Percentiles rank a stretch among this genome's conserved stretches.
Conservation (phyloP, 352 stramenopile species). For the Globisporangium abappressorium region DNA sequence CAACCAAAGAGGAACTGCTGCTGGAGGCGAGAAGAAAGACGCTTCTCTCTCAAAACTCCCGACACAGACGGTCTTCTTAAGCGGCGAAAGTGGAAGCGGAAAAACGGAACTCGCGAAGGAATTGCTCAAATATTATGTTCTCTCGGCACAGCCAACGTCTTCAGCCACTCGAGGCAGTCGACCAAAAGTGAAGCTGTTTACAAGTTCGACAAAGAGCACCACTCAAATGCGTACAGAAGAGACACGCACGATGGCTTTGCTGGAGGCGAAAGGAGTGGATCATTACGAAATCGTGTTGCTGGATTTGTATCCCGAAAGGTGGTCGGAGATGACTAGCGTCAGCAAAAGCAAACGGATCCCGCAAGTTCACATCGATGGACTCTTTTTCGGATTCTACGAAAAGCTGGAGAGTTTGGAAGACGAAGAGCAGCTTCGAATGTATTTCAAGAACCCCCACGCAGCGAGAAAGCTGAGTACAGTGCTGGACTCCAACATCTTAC, state of each 20-base stretch:
- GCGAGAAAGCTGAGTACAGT: conserved; percentile 58
- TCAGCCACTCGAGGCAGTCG: conserved; percentile 12
- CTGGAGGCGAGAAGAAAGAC: conserved; percentile 1
- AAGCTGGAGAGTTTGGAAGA: conserved; percentile 74
- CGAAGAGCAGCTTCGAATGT: conserved; percentile 77
- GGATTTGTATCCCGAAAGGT: conserved; percentile 59
- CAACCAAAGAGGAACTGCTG: background rate
- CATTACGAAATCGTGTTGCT: conserved; percentile 71
- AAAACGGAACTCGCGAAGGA: conserved; percentile 81
- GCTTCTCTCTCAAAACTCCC: background rate
- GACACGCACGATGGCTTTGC: conserved; percentile 59
- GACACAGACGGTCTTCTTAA: conserved; percentile 42
- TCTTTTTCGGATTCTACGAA: conserved; percentile 83
- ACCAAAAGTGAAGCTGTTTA: conserved; percentile 62
- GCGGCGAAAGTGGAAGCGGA: conserved; percentile 67
- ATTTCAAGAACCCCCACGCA: conserved; percentile 66
- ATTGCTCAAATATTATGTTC: conserved; percentile 72
- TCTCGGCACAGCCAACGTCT: conserved; percentile 45
- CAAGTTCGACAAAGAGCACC: conserved; percentile 81
- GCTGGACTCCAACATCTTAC: conserved; percentile 67
- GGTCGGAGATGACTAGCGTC: conserved; percentile 60
- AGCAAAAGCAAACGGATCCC: conserved; percentile 72
- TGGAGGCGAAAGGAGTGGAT: conserved; percentile 66
- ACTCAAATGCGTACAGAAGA: conserved; percentile 82
- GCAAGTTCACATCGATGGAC: conserved; percentile 64